These are phyloP conservation scores for Paspalum notatum DNA, from an alignment of 176 grass and related monocot species.

Conservation along the genomic window DNA sequence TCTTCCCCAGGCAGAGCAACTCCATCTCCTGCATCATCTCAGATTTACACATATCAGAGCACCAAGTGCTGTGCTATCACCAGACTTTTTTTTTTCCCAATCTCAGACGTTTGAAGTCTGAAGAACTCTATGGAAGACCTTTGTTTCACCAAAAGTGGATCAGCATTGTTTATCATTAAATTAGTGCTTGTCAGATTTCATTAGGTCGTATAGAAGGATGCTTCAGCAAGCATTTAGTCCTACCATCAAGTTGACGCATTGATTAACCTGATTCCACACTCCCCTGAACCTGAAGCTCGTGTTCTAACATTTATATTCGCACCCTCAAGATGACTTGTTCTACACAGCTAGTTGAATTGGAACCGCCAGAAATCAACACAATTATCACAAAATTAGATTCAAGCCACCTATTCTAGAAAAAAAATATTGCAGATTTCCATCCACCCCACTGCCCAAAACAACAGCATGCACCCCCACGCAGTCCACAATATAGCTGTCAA, in stretches of 20 bases:
- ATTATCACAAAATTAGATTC: constrained; percentile 4
- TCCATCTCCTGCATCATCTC: constrained; percentile 9
- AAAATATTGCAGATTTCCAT: constrained; percentile 20
- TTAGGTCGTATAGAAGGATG: neutral
- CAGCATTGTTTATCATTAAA: neutral
- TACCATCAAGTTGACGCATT: constrained; percentile 22
- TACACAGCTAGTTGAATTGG: neutral
- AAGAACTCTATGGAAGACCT: neutral
- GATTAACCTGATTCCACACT: neutral
- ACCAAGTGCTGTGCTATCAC: neutral
- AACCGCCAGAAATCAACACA: constrained; percentile 15
- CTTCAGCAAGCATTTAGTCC: constrained; percentile 22
- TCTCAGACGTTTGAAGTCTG: neutral
- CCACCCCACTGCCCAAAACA: constrained; percentile 25
- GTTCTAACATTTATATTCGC: constrained; percentile 1
- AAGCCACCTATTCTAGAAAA: constrained; percentile 21
- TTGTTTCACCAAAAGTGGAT: neutral
- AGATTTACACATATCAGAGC: constrained; percentile 18
- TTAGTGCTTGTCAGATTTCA: neutral
- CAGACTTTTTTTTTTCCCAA: neutral
- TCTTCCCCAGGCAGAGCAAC: neutral
- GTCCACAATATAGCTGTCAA: neutral
- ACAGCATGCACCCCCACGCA: neutral
- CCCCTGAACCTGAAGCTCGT: neutral
- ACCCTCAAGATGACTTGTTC: constrained; percentile 2